phyloP scores from a whole-genome alignment of 371 early-diverging fungal species.

The Catenaria anguillulae region DNA sequence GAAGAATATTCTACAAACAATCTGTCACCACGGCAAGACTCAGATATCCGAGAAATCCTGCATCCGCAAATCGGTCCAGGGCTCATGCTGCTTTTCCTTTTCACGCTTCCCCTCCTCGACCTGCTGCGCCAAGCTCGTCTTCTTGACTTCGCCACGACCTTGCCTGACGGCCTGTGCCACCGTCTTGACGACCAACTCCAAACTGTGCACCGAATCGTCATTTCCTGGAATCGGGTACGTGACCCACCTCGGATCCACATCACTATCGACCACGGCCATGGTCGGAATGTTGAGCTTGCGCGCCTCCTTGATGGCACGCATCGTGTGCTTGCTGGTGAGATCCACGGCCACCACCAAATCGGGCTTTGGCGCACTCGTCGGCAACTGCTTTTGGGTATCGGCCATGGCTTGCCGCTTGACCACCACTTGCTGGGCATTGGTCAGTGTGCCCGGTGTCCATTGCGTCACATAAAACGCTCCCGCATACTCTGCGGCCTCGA shows the following conservation, averaged over 20 bases:
- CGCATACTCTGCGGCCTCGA: constrained; percentile 63
- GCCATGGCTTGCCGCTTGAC: constrained; percentile 9
- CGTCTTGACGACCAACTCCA: constrained; percentile 70
- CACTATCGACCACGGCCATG: constrained; percentile 82
- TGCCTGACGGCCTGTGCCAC: constrained; percentile 61
- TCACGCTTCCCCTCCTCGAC: no score
- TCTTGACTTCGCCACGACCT: constrained; percentile 24
- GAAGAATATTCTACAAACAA: no score
- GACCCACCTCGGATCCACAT: constrained; percentile 73
- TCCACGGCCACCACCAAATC: constrained; percentile 80
- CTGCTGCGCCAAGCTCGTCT: no score
- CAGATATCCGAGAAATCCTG: no score
- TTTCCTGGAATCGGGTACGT: constrained; percentile 95
- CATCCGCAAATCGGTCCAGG: no score
- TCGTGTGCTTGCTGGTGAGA: constrained; percentile 47
- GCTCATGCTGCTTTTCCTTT: no score
- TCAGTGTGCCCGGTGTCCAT: constrained; percentile 84
- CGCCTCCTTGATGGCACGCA: constrained; percentile 67
- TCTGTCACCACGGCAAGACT: no score
- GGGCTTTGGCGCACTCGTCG: constrained; percentile 50
- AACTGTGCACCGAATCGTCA: constrained; percentile 70
- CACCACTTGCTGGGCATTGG: constrained; percentile 65
- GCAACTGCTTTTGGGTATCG: constrained; percentile 24
- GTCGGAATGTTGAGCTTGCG: constrained; percentile 68
- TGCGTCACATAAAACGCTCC: constrained; percentile 66